Conservation (phyloP, 2,329 filamentous ascomycete genomes). For the Botrytis sinoallii region DNA sequence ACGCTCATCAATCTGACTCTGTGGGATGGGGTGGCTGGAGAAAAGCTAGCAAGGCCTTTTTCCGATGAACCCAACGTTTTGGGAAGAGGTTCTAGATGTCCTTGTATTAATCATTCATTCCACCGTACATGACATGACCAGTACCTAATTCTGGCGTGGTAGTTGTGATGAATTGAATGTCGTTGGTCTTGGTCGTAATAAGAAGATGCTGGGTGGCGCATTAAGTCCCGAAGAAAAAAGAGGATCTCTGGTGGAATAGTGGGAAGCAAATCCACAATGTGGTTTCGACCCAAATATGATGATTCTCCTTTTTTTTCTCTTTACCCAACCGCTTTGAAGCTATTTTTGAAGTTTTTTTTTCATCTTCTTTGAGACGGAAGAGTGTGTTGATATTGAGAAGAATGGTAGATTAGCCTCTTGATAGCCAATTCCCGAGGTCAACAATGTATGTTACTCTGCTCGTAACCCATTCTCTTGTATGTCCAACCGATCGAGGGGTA, state of each 20-base stretch:
- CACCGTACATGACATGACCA: not conserved
- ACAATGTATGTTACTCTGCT: not conserved
- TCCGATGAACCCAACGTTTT: not conserved
- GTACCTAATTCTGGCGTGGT: not conserved
- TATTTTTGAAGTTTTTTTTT: not conserved
- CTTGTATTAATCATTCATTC: not conserved
- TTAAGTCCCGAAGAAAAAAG: not conserved
- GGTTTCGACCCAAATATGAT: not conserved
- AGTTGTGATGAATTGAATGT: not conserved
- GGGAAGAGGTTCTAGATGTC: not conserved
- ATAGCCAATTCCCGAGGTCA: not conserved
- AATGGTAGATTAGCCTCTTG: not conserved
- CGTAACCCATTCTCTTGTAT: not conserved
- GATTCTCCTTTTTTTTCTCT: not conserved
- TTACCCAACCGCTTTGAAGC: not conserved
- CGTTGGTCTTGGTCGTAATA: not conserved
- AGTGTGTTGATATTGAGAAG: not conserved
- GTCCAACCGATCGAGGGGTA: not conserved
- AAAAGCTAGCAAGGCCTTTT: not conserved
- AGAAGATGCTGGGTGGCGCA: not conserved
- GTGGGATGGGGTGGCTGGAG: not conserved
- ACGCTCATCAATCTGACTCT: not conserved
- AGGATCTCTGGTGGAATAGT: slow-evolving; percentile 5
- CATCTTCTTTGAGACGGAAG: not conserved
- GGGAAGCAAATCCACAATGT: slow-evolving; percentile 7